Base-by-base conservation (phyloP, 345 rosid genomes). In the Eucalyptus polyanthemos region DNA sequence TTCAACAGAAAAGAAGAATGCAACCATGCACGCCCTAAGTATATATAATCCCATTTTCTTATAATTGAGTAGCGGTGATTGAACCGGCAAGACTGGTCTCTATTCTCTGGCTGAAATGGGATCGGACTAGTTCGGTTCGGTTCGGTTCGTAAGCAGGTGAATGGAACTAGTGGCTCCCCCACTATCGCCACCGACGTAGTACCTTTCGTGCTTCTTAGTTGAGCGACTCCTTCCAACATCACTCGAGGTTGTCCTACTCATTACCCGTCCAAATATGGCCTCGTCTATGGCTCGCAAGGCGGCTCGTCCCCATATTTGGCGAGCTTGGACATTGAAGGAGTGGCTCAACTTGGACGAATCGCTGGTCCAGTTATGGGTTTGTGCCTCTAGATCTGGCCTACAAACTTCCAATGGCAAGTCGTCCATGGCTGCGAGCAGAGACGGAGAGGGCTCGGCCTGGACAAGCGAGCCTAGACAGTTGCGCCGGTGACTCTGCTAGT, bases 71-170 rank as follows among this genome's bases (percentile, higher is more conserved):
- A 56, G 27, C 0, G 1, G 6, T 56, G 62, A 24, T 56, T 56
- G 3, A 12, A 51, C 54, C 0, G 1, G 9, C 4, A 8, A 8
- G 9, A 3, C 10, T 0, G 0, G 10, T 53, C 58, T 2, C 11
- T 9, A 53, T 53, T 53, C 4, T 19, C 1, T 8, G 58, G 58
- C 13, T 4, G 4, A 56, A 24, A 56, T 22, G 22, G 60, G 60
- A 54, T 24, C 1, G 3, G 29, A 56, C 29, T 24, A 4, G n/a
- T n/a, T n/a, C n/a, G n/a, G 13, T 56, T 56, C 3, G 5, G 4
- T 53, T 2, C 1, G 5, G 58, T 53, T 19, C 11, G 5, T 53
- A 19, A 53, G 58, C 8, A 4, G 27, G 3, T 56, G 27, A 56
- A 56, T 0, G 1, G 62, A 56, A 56, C 62, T 10, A 9, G 62